Evolutionary conservation across 768 basidiomycete genomes (phyloP), one percentile per base, ranked within the genome.

Genomic region (Porpolomopsis calyptriformis): DNA sequence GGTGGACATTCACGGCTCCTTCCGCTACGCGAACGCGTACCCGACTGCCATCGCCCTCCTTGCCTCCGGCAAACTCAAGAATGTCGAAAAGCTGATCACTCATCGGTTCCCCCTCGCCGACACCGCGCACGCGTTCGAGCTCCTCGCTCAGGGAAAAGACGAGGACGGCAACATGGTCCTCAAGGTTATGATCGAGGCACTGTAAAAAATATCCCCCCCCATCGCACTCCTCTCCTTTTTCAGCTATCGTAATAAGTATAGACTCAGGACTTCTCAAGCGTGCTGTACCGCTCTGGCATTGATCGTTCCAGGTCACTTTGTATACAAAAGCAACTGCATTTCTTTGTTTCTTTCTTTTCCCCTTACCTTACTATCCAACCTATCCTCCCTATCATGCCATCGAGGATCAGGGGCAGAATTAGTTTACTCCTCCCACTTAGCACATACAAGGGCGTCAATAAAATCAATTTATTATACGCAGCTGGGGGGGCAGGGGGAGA

Each of bases 11-110:
- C 77, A 80, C 50, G 93, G 92, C 53, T 86, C 85, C 29, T 96
- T 96, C 75, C 77, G 88, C 25, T 92, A 92, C 57, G 82, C 83
- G 49, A 80, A 90, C 67, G 92, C 89, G 8, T 98, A 94, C 61
- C 78, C 85, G 16, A 78, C 78, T n/a, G 94, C 93, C 18, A 68
- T 97, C 37, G 65, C 72, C 2, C 73, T 98, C 7, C 76, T 92
- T 40, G 73, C 73, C 12, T 76, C 79, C 4, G 84, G 85, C 25
- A 71, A 71, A 53, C 71, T 90, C 26, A 63, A 68, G 34, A 74
- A 78, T 51, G 67, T 85, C 35, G 74, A 76, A 51, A 81, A 80
- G 60, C 74, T 96, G 60, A 74, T 93, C 49, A 88, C 87, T 8
- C 88, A 90, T 57, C 78, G 82, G 33, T 76, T 86, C 59, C 52